Evolutionary conservation across 2,329 filamentous ascomycete species (phyloP), one percentile per base, ranked within the genome.

Genomic region (Hypomyces rosellus): DNA sequence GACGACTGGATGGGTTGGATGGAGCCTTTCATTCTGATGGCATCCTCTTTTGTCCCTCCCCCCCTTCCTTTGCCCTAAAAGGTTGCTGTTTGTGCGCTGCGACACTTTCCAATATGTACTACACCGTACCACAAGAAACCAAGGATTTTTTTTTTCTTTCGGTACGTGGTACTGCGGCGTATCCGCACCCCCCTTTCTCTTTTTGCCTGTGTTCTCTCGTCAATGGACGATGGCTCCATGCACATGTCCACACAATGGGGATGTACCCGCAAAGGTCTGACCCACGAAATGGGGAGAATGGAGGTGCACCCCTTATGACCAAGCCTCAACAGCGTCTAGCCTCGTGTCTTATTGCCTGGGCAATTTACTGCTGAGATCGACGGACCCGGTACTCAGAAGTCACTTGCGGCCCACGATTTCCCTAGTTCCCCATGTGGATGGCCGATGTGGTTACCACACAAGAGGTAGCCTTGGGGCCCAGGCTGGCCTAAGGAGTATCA

Each of bases 271-370:
- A 46, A 25, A 15, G 16, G 49, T 4, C 38, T 14, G 50, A 46
- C 42, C 50, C 50, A 49, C 46, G 50, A 34, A 49, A 52, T 36
- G 50, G 46, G 47, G 47, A 49, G 33, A 30, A 30, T 30, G 43
- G 12, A 42, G 36, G 34, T 34, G 36, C n/a, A 37, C 45, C 25
- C 49, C 45, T 51, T 45, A 34, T 43, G 25, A 30, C 36, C 50
- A 50, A 53, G 51, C 18, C 43, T 50, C 48, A 38, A 45, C 33
- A 30, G 45, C 50, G 50, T 49, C 42, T 46, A 52, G 50, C 50
- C 50, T 52, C 42, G 50, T 42, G 46, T 42, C 22, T 42, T 36
- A 49, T 34, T 51, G 49, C 36, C 45, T 51, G 25, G 25, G 45
- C 45, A 36, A 18, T 39, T 20, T n/a, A 39, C 34, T 48, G 45